phyloP scores from a whole-genome alignment of 139 green algal species.

The Chlorella vulgaris region DNA sequence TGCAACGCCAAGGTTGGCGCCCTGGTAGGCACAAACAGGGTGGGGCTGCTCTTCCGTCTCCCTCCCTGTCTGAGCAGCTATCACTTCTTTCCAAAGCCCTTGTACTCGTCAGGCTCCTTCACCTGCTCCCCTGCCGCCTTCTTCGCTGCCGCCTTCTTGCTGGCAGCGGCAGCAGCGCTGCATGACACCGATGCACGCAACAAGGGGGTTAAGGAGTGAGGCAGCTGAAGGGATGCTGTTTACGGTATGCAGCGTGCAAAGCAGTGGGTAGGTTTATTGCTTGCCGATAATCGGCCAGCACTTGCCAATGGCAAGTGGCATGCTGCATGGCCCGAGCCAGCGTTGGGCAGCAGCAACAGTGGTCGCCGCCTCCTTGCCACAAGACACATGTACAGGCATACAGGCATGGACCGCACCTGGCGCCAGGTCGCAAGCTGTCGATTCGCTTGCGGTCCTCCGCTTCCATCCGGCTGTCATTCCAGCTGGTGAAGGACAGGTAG shows the following conservation, averaged over 20 bases:
- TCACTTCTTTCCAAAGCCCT: constrained; percentile 30
- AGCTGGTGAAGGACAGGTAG: constrained; percentile 46
- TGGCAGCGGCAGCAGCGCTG: too few relatives aligned
- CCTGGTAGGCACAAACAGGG: too few relatives aligned
- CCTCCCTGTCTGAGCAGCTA: too few relatives aligned
- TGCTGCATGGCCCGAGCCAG: neutral
- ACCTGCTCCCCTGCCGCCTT: neutral
- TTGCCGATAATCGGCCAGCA: neutral
- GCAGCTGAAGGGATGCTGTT: neutral
- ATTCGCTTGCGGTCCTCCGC: constrained; percentile 26
- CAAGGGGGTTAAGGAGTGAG: neutral
- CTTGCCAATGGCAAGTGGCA: neutral
- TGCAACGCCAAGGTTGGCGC: too few relatives aligned
- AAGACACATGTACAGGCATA: neutral
- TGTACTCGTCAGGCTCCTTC: constrained; percentile 11
- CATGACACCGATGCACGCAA: neutral
- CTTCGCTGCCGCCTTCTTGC: constrained; percentile 11
- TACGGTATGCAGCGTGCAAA: neutral
- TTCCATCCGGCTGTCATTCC: constrained; percentile 43
- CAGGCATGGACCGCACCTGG: neutral
- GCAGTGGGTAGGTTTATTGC: neutral
- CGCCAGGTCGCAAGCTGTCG: neutral
- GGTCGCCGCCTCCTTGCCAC: too few relatives aligned
- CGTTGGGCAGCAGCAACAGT: too few relatives aligned
- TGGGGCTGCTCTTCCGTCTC: too few relatives aligned